Conservation (phyloP, 1,139 yeast genomes). For the Saccharomycopsis crataegensis region DNA sequence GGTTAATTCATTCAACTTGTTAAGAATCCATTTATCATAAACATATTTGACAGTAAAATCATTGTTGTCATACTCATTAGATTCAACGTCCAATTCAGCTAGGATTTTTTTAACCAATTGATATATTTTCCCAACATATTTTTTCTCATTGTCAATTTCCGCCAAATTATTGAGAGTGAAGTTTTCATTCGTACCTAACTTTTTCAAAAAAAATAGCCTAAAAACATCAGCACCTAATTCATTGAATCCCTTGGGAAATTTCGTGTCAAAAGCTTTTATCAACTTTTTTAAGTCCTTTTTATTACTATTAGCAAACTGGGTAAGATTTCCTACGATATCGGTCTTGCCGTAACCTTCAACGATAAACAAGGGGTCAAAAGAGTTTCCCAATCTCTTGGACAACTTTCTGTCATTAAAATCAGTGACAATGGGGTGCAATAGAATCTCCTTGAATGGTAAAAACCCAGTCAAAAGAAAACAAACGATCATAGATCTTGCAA, state of each 20-base stretch:
- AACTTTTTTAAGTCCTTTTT: slow-evolving; percentile 85
- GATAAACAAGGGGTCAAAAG: slow-evolving; percentile 90
- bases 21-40: slow-evolving; percentile 85
- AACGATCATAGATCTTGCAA: slow-evolving; percentile 86
- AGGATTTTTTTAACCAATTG: slow-evolving; percentile 95
- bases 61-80: neutral
- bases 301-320: slow-evolving; percentile 69
- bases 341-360: slow-evolving; percentile 78
- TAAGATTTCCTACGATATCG: slow-evolving; percentile 69
- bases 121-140: slow-evolving; percentile 97
- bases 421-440: slow-evolving; percentile 95
- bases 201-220: slow-evolving; percentile 43
- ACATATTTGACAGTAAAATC: neutral
- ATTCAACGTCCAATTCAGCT: slow-evolving; percentile 41
- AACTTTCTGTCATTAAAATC: slow-evolving; percentile 98
- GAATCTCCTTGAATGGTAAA: slow-evolving; percentile 90
- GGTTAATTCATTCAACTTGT: slow-evolving; percentile 62
- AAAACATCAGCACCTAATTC: slow-evolving; percentile 99
- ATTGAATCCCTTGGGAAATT: slow-evolving; percentile 96
- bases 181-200: neutral
- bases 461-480: slow-evolving; percentile 48
- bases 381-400: slow-evolving; percentile 97
- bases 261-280: slow-evolving; percentile 73
- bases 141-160: slow-evolving; percentile 93
- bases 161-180: slow-evolving; percentile 88